Evolutionary conservation across 2,329 filamentous ascomycete genomes (phyloP), one percentile per base, ranked within the genome.

Genomic region (Colletotrichum trifolii): DNA sequence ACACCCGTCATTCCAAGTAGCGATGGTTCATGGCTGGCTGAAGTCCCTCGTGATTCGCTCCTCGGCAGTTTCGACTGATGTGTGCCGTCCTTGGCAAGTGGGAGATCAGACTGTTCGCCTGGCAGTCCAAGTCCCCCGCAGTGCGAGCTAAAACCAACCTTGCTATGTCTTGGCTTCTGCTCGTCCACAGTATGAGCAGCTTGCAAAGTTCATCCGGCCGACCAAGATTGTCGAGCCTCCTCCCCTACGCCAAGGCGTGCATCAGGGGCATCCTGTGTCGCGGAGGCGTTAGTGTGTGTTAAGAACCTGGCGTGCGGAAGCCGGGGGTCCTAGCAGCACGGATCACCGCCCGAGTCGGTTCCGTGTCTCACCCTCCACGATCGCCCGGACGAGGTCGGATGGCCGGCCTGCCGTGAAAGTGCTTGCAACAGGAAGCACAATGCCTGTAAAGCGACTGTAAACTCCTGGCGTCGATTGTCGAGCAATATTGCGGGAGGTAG

Each of bases 61-160:
- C 17, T 48, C 58, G 63, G 63, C 50, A 57, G 58, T 62, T 63
- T 66, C 63, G 59, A 57, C 63, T 63, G 59, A 66, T 62, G 52
- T 63, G 53, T 53, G 59, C 63, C 63, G 63, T 63, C 43, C 58
- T 66, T 66, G 63, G 63, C 63, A 17, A 9, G 40, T 53, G 36
- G 25, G 7, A 54, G 58, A 63, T 63, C 59, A 57, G 63, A 66
- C 53, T 40, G 58, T 47, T 63, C 43, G 39, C 52, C 58, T 15
- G 45, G 13, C 25, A 17, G 39, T 35, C 42, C 17, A 35, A 43
- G 43, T 35, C 48, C 48, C 40, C 47, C 40, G 34, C 11, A 52
- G 39, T 46, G n/a, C 8, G 15, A 39, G 42, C 9, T 45, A 54
- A 48, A 35, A 33, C 34, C 25, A 25, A 25, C 25, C 25, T 25